phyloP scores from a whole-genome alignment of 345 rosid species.

The Eucalyptus cloeziana region DNA sequence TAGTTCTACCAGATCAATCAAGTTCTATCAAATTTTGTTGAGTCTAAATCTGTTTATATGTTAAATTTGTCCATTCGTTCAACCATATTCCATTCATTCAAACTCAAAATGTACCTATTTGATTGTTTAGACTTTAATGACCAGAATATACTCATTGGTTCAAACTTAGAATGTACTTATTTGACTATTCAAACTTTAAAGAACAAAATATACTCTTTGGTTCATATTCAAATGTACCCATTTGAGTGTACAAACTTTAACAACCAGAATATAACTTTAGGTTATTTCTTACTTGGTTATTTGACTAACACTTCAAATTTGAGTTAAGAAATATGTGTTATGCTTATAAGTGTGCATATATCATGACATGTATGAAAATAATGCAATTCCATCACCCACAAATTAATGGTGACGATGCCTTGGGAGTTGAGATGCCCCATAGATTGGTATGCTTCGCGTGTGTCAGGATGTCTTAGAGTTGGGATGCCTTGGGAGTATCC shows the following conservation, averaged over 20 bases:
- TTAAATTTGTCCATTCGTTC: neutral
- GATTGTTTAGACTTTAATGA: neutral
- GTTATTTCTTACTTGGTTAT: neutral
- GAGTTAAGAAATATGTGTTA: neutral
- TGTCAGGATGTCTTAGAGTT: too few relatives aligned
- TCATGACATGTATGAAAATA: neutral
- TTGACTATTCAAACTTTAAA: neutral
- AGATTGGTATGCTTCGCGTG: neutral
- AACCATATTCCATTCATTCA: rapidly evolving
- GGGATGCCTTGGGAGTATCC: too few relatives aligned
- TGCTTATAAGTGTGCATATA: neutral
- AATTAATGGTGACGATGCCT: neutral
- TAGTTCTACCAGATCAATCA: too few relatives aligned
- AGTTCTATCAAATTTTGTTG: too few relatives aligned
- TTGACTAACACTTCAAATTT: too few relatives aligned
- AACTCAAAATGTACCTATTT: neutral
- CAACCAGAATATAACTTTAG: neutral
- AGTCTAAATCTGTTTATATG: neutral
- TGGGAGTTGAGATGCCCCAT: neutral
- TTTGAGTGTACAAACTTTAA: neutral
- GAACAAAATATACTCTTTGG: neutral
- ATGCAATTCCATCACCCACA: neutral
- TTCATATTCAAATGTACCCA: neutral
- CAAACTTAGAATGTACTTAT: too few relatives aligned
- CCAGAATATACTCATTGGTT: neutral